Evolutionary conservation across 495 filamentous ascomycete species (phyloP).

Genomic region (Penicillium nucicola): DNA sequence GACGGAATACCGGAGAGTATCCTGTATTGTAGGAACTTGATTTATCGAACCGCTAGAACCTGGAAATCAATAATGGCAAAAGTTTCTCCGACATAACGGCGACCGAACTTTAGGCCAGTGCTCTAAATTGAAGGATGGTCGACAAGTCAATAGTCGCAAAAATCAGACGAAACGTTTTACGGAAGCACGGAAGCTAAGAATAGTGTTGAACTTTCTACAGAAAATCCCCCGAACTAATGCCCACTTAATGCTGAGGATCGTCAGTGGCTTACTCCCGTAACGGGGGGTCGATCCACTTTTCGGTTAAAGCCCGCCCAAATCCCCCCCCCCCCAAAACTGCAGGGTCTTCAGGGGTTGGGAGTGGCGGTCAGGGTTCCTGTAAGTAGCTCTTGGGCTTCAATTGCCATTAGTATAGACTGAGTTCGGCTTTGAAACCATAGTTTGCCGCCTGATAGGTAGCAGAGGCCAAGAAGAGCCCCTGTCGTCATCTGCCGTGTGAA

Average conservation of each 20-base stretch:
- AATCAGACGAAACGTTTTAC: no score
- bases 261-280: slow-evolving; percentile 2
- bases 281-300: background rate
- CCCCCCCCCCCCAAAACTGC: background rate
- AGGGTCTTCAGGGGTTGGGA: background rate
- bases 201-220: background rate
- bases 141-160: background rate
- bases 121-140: no score
- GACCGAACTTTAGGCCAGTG: no score
- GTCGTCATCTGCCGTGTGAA: background rate
- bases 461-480: background rate
- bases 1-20: no score
- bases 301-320: background rate
- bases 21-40: no score
- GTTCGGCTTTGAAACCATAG: background rate
- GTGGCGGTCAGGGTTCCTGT: background rate
- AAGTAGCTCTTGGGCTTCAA: background rate
- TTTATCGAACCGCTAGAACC: no score
- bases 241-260: slow-evolving; percentile 3
- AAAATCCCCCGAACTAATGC: background rate
- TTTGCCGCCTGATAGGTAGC: background rate
- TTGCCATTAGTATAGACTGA: background rate
- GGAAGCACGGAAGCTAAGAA: background rate
- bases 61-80: no score
- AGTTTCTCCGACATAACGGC: no score